Conservation (phyloP, 441 rosid genomes). For the Erodium texanum region DNA sequence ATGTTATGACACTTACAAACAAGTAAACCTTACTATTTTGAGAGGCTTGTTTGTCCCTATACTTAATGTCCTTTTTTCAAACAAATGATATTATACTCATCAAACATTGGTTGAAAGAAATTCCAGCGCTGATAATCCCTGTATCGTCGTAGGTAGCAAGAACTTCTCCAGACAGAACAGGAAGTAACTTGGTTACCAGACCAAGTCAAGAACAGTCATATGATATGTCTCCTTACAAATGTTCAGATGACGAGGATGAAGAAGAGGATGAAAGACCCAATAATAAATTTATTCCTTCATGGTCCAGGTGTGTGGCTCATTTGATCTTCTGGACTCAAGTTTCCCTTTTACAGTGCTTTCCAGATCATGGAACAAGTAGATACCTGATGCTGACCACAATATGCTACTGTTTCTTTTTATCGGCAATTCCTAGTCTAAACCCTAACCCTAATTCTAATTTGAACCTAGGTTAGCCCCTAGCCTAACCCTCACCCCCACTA, state of each 20-base stretch:
- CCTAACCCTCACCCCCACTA: no score
- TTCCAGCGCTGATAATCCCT: conserved; percentile 16
- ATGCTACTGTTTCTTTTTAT: no score
- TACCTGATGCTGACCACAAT: neutral
- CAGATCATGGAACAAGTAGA: neutral
- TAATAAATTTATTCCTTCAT: conserved; percentile 64
- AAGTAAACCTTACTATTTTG: neutral
- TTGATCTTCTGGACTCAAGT: neutral
- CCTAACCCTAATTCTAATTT: no score
- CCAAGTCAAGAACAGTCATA: conserved; percentile 50
- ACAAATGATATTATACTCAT: neutral
- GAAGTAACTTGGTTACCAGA: conserved; percentile 12
- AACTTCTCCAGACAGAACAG: conserved; percentile 23
- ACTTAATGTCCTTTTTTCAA: no score
- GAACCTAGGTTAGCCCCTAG: no score
- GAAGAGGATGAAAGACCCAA: conserved; percentile 32
- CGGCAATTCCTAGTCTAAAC: no score
- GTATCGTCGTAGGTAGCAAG: conserved; percentile 33
- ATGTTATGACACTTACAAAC: neutral
- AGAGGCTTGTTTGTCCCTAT: neutral
- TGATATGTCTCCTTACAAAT: conserved; percentile 86
- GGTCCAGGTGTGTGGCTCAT: conserved; percentile 61
- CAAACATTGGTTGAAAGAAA: neutral
- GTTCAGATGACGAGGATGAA: conserved; percentile 75
- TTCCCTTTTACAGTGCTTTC: neutral